phyloP scores from a whole-genome alignment of 176 grass and related monocot species.

The Leersia perrieri region DNA sequence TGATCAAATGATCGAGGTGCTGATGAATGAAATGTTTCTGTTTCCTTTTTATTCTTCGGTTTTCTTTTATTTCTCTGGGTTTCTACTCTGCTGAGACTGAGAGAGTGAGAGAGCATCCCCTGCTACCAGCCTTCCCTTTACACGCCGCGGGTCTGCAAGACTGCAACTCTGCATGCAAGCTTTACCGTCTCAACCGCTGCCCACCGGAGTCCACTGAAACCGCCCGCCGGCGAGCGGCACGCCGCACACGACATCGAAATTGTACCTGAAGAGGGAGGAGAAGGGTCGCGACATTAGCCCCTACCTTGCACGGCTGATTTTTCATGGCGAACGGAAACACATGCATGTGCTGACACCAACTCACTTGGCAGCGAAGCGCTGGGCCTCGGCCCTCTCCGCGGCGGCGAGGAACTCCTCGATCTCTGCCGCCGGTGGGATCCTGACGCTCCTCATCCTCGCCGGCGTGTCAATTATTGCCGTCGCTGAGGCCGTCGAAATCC shows the following conservation, averaged over 20 bases:
- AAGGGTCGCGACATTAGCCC: not conserved
- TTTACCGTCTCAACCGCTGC: not conserved
- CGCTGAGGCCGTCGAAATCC: not conserved
- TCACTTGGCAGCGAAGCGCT: constrained; percentile 67
- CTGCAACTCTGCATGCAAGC: not conserved
- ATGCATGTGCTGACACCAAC: not conserved
- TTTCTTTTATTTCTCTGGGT: not conserved
- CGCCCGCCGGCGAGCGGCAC: constrained; percentile 52
- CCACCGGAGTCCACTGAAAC: constrained; percentile 58
- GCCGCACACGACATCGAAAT: constrained; percentile 64
- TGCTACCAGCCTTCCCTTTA: not conserved
- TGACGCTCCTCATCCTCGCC: not conserved
- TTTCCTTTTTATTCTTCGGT: not conserved
- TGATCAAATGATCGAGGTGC: not conserved
- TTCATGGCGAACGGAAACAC: not conserved
- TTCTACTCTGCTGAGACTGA: too few species aligned
- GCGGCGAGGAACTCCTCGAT: constrained; percentile 70
- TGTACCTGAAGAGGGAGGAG: constrained; percentile 51
- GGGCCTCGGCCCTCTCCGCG: constrained; percentile 50
- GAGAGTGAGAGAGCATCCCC: not conserved
- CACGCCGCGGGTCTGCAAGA: not conserved
- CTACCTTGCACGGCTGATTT: not conserved
- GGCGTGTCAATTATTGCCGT: not conserved
- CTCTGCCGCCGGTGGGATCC: constrained; percentile 47
- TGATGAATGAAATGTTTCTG: constrained; percentile 1